Base-by-base conservation (phyloP, 2,329 filamentous ascomycete genomes). In the Pyrenophora graminea region DNA sequence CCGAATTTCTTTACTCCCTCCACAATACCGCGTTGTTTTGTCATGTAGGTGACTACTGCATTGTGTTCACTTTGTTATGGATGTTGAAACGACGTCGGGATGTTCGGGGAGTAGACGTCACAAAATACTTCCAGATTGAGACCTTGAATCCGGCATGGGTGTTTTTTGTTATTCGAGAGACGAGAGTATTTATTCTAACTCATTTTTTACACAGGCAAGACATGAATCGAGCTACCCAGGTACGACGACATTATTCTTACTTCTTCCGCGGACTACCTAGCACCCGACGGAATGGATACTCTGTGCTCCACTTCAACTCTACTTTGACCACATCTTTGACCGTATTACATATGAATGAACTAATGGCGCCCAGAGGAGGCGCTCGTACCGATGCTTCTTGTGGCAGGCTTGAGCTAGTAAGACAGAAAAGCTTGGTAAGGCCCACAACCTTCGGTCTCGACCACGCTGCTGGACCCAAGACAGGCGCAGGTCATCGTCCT, bases 251-350 rank as follows among this genome's bases (percentile, higher is more conserved):
- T 30, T 10, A 25, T 25, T 25, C 23, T 25, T 25, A 25, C 23
- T 9, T 25, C 8, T 25, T 25, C 6, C 23, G 23, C 23, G 23
- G 6, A 25, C 23, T 25, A 25, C 23, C 23, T 25, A 25, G 23
- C 12, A 45, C 58, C 60, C 54, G 52, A 56, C 34, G 15, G 39
- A 30, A 42, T 56, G 56, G 58, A 49, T 48, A 39, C 38, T 30
- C 41, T 39, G 39, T 23, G 34, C 39, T 40, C 39, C 46, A 43
- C 50, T 38, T 21, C 47, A 45, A 50, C 43, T 51, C 37, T 48
- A 42, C 38, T 49, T 51, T n/a, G 30, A 59, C 53, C 32, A 50
- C 51, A 58, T 21, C 30, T 44, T 19, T 39, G 19, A 19, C 27
- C 25, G 21, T 9, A 27, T 13, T 19, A 30, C 39, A 45, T n/a